These are phyloP conservation scores for Zasmidium angulare DNA, from an alignment of 2,329 filamentous ascomycete species.

Conservation along the genomic window DNA sequence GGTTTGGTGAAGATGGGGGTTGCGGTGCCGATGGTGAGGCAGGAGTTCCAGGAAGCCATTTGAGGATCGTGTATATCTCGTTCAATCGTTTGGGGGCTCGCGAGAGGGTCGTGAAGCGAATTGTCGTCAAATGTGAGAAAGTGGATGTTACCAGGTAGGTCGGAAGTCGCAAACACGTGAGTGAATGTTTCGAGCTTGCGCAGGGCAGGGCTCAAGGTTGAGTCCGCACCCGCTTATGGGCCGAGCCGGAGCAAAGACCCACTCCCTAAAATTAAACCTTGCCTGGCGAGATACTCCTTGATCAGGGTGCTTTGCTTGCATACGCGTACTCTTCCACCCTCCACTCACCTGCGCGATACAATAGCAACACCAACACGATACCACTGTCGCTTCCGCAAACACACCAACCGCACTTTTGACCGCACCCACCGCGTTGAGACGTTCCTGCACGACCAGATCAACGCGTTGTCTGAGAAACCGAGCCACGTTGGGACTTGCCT, in stretches of 20 bases:
- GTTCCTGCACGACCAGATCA: background rate
- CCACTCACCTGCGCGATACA: too few species aligned
- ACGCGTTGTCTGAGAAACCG: background rate
- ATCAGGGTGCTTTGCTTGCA: too few species aligned
- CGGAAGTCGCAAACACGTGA: background rate
- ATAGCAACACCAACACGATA: background rate
- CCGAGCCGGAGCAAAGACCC: too few species aligned
- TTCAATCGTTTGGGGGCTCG: too few species aligned
- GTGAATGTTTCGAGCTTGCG: background rate
- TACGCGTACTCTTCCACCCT: too few species aligned
- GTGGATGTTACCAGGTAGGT: background rate
- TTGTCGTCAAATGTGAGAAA: too few species aligned
- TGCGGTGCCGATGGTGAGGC: constrained; percentile 12
- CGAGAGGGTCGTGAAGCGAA: too few species aligned
- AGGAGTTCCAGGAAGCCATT: background rate
- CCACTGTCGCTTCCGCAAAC: background rate
- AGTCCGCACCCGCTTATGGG: too few species aligned
- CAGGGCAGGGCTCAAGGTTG: background rate
- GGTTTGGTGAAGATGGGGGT: constrained; percentile 39
- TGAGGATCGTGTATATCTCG: background rate
- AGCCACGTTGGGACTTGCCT: background rate
- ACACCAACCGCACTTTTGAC: background rate
- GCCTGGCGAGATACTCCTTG: too few species aligned
- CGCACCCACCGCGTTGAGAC: background rate
- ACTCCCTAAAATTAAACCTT: too few species aligned